Evolutionary conservation across 169 alveolate species (phyloP), one percentile per base, ranked within the genome.

Genomic region (Plasmodium knowlesi): DNA sequence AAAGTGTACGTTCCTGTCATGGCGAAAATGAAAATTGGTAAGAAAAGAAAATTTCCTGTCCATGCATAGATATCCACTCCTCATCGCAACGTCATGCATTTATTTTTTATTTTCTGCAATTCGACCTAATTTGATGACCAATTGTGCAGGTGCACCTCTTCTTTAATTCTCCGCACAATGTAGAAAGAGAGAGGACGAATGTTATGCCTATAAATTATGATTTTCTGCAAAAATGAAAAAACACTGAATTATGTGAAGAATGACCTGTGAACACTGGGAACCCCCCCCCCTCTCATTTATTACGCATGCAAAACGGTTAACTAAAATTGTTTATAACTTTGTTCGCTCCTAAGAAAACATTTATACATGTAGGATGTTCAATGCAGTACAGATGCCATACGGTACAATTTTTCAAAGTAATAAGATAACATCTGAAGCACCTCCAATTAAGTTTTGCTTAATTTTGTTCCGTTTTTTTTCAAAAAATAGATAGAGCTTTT

Each of bases 291-390:
- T n/a, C 41, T 67, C 76, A 67, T 22, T 67, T 25, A 9, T 67
- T 67, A 25, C 22, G 37, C 76, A 67, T 22, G 76, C 76, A 67
- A 67, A 67, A 67, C 39, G 76, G 30, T 67, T 67, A 67, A 67
- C 30, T 67, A 67, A 67, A 67, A 67, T 67, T n/a, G 14, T 67
- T 67, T 67, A 8, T 67, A 67, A 67, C 37, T n/a, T 67, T 67
- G 16, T 67, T 25, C 37, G 8, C 22, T 28, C 37, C 41, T 67
- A 67, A 67, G 76, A 10, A 67, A 67, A 67, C 16, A 28, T 67
- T 67, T n/a, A n/a, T n/a, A 67, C 39, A 67, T 67, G 76, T 67
- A n/a, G 76, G 76, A 10, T 67, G n/a, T 61, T 61, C 74, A 61
- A 61, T 28, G 37, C n/a, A 67, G 37, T 67, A 67, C 37, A 5